These are phyloP conservation scores for Dryadomyces sulphureus DNA, from an alignment of 2,329 filamentous ascomycete species.

Conservation along the genomic window DNA sequence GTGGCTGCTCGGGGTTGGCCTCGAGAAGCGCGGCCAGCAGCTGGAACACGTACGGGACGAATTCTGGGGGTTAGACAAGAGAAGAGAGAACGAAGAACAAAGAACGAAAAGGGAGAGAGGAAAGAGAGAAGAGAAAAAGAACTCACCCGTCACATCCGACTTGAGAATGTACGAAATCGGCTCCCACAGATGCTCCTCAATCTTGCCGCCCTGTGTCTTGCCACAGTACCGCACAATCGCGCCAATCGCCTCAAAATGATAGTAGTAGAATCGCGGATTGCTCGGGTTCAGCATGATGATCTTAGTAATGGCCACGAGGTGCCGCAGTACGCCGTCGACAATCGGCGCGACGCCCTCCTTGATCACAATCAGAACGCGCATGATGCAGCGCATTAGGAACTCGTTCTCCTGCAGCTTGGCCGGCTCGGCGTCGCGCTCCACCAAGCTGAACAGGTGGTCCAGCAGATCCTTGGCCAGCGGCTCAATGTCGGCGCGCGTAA, in stretches of 20 bases:
- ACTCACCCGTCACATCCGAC: slow-evolving; percentile 61
- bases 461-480: slow-evolving; percentile 75
- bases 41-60: slow-evolving; percentile 93
- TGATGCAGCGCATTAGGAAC: slow-evolving; percentile 95
- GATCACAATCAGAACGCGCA: slow-evolving; percentile 92
- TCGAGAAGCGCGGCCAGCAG: slow-evolving; percentile 84
- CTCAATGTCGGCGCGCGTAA: slow-evolving; percentile 63
- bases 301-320: slow-evolving; percentile 77
- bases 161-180: slow-evolving; percentile 70
- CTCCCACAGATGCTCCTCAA: slow-evolving; percentile 69
- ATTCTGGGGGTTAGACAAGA: slow-evolving; percentile 42
- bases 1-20: slow-evolving; percentile 60
- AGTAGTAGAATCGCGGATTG: slow-evolving; percentile 97
- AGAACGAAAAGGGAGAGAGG: too few relatives aligned
- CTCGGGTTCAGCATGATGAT: slow-evolving; percentile 91
- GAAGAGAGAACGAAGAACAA: background rate
- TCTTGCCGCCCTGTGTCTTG: slow-evolving; percentile 48
- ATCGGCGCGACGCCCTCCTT: slow-evolving; percentile 65
- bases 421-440: slow-evolving; percentile 70
- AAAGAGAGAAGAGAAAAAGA: too few relatives aligned
- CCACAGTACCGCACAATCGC: slow-evolving; percentile 67
- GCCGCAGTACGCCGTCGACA: slow-evolving; percentile 63
- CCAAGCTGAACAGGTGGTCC: slow-evolving; percentile 77
- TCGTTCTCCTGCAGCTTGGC: slow-evolving; percentile 98
- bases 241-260: slow-evolving; percentile 88